phyloP scores from a whole-genome alignment of 75 land plant species.

The Isoetes taiwanensis region DNA sequence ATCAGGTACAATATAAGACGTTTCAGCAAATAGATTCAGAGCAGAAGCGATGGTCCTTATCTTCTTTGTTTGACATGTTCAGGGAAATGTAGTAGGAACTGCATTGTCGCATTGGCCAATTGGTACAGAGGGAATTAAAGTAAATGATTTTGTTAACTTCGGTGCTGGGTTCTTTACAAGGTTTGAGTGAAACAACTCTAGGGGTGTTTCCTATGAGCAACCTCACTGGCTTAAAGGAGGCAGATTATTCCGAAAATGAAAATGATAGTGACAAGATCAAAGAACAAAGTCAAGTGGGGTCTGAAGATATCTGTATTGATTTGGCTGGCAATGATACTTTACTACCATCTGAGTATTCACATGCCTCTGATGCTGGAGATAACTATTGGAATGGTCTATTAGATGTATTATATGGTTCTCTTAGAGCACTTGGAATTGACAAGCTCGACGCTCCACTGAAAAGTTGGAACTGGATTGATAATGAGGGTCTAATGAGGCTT shows the following conservation, averaged over 20 bases:
- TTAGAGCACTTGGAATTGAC: constrained; percentile 22
- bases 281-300: too few species aligned
- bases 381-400: too few species aligned
- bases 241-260: too few species aligned
- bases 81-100: constrained; percentile 35
- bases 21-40: constrained; percentile 54
- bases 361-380: too few species aligned
- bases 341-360: too few species aligned
- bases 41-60: constrained; percentile 47
- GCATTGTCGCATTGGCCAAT: constrained; percentile 33
- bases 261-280: too few species aligned
- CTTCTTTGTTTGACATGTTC: constrained; percentile 56
- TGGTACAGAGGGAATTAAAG: constrained; percentile 62
- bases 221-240: too few species aligned
- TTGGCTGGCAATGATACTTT: too few species aligned
- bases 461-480: constrained; percentile 42
- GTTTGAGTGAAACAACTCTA: too few species aligned
- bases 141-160: constrained; percentile 61
- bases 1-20: constrained; percentile 63
- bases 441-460: constrained; percentile 45
- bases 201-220: too few species aligned
- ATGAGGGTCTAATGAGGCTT: constrained; percentile 41
- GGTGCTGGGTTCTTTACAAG: constrained; percentile 49
- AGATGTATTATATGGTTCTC: too few species aligned
- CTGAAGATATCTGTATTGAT: too few species aligned